Conservation (phyloP, 202 grass and related monocot species). For the Saccharum hybrid region DNA sequence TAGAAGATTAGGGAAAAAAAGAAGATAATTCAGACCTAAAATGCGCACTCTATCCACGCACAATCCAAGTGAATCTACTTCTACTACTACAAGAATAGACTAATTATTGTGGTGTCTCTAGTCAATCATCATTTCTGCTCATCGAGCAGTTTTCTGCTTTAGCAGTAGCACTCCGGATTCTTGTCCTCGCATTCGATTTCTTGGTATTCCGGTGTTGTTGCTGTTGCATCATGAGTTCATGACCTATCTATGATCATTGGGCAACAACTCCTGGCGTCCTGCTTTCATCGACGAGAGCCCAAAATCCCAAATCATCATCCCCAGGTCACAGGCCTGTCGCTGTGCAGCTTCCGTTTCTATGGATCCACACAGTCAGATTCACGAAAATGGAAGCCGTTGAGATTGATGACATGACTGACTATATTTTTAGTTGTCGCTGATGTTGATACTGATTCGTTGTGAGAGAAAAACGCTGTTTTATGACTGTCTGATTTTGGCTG, state of each 20-base stretch:
- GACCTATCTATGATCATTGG: slow-evolving; percentile 16
- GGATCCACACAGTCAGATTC: not conserved
- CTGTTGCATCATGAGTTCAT: slow-evolving; percentile 35
- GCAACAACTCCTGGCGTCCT: slow-evolving; percentile 22
- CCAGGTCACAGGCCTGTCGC: not conserved
- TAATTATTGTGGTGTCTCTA: not conserved
- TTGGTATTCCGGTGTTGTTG: slow-evolving; percentile 7
- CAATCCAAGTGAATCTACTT: not conserved
- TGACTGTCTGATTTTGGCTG: no score
- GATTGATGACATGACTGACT: not conserved
- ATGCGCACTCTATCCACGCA: slow-evolving; percentile 4
- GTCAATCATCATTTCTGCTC: not conserved
- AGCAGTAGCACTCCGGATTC: not conserved
- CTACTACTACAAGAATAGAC: not conserved
- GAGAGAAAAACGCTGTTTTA: no score
- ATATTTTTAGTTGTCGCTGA: no score
- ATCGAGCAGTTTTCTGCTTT: not conserved
- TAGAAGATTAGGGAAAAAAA: not conserved
- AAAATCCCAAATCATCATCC: not conserved
- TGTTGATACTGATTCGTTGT: no score
- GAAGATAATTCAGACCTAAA: slow-evolving; percentile 12
- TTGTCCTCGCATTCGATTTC: slow-evolving; percentile 15
- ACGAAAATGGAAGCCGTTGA: slow-evolving; percentile 11
- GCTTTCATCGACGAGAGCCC: slow-evolving; percentile 17
- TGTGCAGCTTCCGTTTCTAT: slow-evolving; percentile 15